Evolutionary conservation across 257 asterid genomes (phyloP).

Genomic region (Plantago ovata): DNA sequence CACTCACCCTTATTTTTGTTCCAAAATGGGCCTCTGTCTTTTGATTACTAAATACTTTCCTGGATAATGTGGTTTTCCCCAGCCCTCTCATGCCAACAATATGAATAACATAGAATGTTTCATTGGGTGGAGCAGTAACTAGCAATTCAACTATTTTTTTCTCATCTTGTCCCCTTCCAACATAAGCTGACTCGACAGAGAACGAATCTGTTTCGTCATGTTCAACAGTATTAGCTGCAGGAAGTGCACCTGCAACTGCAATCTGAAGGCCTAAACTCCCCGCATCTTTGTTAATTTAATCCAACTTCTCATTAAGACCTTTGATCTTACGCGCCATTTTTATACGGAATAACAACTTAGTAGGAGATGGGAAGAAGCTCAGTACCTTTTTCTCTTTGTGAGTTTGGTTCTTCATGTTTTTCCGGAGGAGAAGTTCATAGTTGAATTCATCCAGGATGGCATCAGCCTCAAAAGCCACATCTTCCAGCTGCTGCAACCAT

Average conservation of each 20-base stretch:
- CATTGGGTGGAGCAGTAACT: background rate
- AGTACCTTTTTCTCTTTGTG: background rate
- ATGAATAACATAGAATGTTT: conserved; percentile 11
- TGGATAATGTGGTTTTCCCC: conserved; percentile 27
- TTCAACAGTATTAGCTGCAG: background rate
- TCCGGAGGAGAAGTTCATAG: conserved; percentile 2
- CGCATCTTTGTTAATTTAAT: conserved; percentile 3
- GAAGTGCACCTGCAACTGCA: background rate
- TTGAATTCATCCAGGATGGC: conserved; percentile 20
- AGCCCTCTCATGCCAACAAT: conserved; percentile 25
- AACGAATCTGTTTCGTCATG: conserved; percentile 9
- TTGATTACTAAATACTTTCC: background rate
- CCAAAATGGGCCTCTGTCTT: background rate
- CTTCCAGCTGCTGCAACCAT: conserved; percentile 20
- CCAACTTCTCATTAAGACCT: background rate
- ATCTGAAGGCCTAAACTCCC: background rate
- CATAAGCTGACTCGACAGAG: conserved; percentile 1
- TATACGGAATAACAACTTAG: background rate
- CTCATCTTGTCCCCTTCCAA: conserved; percentile 23
- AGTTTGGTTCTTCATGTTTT: background rate
- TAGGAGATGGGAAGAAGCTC: background rate
- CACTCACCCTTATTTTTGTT: background rate
- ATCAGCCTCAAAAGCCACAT: conserved; percentile 20
- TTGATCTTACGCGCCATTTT: conserved; percentile 10
- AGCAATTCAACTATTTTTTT: conserved; percentile 4